Evolutionary conservation across 2,329 filamentous ascomycete species (phyloP), one percentile per base, ranked within the genome.

Genomic region (Venturia oleaginea): DNA sequence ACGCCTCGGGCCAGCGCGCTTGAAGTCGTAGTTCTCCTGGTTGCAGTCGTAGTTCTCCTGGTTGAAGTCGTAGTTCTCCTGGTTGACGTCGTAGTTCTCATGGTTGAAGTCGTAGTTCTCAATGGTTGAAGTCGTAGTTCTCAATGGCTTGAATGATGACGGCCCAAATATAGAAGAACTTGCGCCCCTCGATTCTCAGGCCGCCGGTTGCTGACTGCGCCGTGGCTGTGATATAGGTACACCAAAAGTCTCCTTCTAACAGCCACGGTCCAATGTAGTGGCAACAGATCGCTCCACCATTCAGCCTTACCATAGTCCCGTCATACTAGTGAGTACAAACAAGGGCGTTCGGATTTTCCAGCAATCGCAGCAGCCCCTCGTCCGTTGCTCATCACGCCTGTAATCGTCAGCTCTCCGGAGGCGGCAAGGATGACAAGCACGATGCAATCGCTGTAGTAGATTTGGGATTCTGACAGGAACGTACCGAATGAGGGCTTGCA

Each of bases 401-500:
- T 17, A 30, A 55, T n/a, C n/a, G n/a, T n/a, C n/a, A n/a, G n/a
- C n/a, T n/a, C n/a, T n/a, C n/a, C n/a, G n/a, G n/a, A n/a, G n/a
- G 30, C 4, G 2, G 19, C 51, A 34, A 22, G 51, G 51, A n/a
- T 34, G 51, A 57, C 27, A 22, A 19, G 30, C 51, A n/a, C 51
- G 24, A 54, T 54, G 48, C 48, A 54, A 19, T 54, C 24, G 48
- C 10, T 54, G 48, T 24, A n/a, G 24, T 54, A 32, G 24, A 32
- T 32, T 54, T 32, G 48, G 32, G 48, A 54, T 54, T 54, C 48
- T 30, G 48, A 32, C 48, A 54, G 48, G 48, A 54, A 54, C 48
- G 46, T 51, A 27, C 22, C 46, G 22, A 51, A 51, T 7, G 24
- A 51, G 11, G 8, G n/a, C n/a, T 17, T 46, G 43, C 40, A 43